phyloP scores from a whole-genome alignment of 75 land plant genomes.

The Pinus tabuliformis region DNA sequence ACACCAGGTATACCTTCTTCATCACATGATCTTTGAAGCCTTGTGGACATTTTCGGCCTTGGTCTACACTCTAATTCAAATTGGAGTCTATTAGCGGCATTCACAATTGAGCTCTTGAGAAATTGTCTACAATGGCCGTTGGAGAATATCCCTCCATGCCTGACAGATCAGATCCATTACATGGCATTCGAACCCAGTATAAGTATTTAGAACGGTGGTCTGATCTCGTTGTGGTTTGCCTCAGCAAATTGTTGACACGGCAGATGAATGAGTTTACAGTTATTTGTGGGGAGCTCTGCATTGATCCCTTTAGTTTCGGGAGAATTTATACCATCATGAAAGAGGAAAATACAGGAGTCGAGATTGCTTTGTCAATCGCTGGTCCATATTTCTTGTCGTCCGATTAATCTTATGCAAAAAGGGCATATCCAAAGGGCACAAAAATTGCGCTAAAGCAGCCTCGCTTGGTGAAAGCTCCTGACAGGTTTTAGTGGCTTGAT shows the following conservation, averaged over 20 bases:
- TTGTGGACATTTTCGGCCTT: not conserved
- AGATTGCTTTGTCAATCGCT: not conserved
- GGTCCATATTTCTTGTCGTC: not conserved
- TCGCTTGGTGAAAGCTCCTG: not conserved
- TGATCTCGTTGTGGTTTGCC: not conserved
- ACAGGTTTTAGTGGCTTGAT: not conserved
- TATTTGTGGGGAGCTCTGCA: not conserved
- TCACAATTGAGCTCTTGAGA: not conserved
- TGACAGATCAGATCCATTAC: not conserved
- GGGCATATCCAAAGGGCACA: not conserved
- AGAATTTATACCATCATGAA: not conserved
- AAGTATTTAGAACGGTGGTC: not conserved
- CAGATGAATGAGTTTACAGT: not conserved
- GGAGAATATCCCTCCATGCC: not conserved
- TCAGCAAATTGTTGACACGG: not conserved
- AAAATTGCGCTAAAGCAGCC: not conserved
- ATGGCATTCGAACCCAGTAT: not conserved
- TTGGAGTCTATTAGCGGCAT: not conserved
- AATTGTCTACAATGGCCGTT: not conserved
- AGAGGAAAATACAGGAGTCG: not conserved
- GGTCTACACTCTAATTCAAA: not conserved
- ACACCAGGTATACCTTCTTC: too few species aligned
- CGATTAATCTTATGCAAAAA: not conserved
- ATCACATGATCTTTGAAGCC: not conserved
- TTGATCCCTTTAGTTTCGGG: not conserved